Percentiles rank a stretch among this genome's conserved stretches.
Conservation (phyloP, 139 green algal species). For the Chlorella sp. region DNA sequence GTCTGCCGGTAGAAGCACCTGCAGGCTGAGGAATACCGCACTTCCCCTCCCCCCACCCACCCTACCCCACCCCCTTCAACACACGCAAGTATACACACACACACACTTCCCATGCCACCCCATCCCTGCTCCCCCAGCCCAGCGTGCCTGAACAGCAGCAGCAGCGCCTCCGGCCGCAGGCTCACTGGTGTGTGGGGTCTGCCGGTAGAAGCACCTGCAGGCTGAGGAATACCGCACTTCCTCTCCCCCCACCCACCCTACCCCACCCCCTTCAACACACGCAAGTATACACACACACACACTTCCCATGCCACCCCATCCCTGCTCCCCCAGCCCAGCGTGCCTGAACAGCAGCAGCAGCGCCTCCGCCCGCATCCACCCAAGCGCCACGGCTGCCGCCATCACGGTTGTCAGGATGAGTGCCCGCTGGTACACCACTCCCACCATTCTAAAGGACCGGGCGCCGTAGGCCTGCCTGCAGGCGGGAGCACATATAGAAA, state of each 20-base stretch:
- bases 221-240: background rate
- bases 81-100: no score
- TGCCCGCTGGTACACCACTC: constrained; percentile 72
- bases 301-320: no score
- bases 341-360: constrained; percentile 49
- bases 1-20: background rate
- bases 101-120: no score
- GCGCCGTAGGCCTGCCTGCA: constrained; percentile 73
- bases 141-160: constrained; percentile 38
- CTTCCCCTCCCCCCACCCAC: no score
- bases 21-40: background rate
- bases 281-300: no score
- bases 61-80: background rate
- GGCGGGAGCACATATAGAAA: background rate
- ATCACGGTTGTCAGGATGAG: constrained; percentile 65
- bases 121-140: no score
- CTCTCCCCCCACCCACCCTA: background rate
- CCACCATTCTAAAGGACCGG: constrained; percentile 65
- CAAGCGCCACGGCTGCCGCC: constrained; percentile 45
- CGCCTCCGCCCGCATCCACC: constrained; percentile 60
- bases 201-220: background rate
- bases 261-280: background rate
- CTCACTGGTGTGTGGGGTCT: background rate
- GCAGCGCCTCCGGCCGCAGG: constrained; percentile 44
- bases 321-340: no score